Conservation (phyloP, 140 eudicot species). For the Anethum foeniculum region DNA sequence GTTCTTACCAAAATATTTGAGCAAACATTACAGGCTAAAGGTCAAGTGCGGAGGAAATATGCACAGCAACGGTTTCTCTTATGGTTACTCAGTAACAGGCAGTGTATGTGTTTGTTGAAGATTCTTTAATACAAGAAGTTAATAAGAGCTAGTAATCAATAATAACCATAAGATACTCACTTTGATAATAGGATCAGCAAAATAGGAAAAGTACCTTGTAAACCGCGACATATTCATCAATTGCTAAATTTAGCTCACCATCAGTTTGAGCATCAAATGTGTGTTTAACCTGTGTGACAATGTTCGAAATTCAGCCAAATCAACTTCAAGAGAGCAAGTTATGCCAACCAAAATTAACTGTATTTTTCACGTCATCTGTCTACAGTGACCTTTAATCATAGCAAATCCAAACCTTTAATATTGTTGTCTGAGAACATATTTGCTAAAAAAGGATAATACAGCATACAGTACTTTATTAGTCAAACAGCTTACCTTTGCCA, state of each 20-base stretch:
- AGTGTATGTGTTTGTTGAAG: neutral
- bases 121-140: neutral
- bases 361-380: neutral
- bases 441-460: neutral
- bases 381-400: neutral
- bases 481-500: constrained; percentile 53
- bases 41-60: neutral
- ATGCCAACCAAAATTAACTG: neutral
- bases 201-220: constrained; percentile 53
- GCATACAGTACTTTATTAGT: neutral
- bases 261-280: constrained; percentile 90
- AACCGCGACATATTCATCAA: constrained; percentile 70
- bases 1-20: neutral
- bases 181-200: constrained; percentile 1
- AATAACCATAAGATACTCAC: neutral
- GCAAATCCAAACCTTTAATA: neutral
- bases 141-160: neutral
- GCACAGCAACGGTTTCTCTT: neutral
- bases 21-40: neutral
- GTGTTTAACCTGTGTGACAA: constrained; percentile 50
- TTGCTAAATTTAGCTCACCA: constrained; percentile 67
- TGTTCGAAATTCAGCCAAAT: neutral
- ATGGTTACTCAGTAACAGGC: neutral
- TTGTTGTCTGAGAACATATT: neutral
- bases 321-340: neutral